These are phyloP conservation scores for Diddensiella santjacobensis DNA, from an alignment of 805 yeast genomes.

Conservation along the genomic window DNA sequence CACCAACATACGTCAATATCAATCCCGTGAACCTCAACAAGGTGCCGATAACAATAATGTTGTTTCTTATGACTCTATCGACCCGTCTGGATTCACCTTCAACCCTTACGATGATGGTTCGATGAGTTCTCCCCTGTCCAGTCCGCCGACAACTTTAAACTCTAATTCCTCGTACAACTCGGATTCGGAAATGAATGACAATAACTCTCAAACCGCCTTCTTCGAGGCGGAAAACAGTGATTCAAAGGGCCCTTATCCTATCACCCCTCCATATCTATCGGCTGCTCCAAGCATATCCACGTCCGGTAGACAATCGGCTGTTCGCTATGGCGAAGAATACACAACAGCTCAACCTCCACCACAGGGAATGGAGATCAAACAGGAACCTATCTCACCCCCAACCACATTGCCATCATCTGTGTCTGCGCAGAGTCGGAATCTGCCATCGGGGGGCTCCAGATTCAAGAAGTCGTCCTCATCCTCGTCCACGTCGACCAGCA, in stretches of 20 bases:
- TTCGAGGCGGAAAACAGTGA: background rate
- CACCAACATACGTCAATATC: background rate
- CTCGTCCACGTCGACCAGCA: conserved; percentile 1
- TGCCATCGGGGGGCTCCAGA: background rate
- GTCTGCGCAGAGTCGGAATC: background rate
- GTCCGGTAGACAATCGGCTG: background rate
- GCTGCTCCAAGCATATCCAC: background rate
- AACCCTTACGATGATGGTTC: background rate
- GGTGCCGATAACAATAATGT: background rate
- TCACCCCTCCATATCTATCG: conserved; percentile 13
- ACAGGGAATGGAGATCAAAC: background rate
- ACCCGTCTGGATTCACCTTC: conserved; percentile 1
- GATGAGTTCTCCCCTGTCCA: conserved; percentile 5
- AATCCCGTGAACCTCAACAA: background rate
- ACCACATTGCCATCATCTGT: background rate
- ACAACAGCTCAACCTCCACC: background rate
- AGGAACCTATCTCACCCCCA: conserved; percentile 7
- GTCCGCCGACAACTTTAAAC: conserved; percentile 3
- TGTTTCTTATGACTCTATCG: background rate
- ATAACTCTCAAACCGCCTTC: background rate
- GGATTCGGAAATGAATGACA: conserved; percentile 1
- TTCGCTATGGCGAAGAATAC: background rate
- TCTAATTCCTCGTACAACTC: conserved; percentile 6
- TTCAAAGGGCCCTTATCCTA: conserved; percentile 5
- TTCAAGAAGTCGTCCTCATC: background rate